Evolutionary conservation across 1,139 yeast species (phyloP).

Genomic region (Zygotorulaspora mrakii): DNA sequence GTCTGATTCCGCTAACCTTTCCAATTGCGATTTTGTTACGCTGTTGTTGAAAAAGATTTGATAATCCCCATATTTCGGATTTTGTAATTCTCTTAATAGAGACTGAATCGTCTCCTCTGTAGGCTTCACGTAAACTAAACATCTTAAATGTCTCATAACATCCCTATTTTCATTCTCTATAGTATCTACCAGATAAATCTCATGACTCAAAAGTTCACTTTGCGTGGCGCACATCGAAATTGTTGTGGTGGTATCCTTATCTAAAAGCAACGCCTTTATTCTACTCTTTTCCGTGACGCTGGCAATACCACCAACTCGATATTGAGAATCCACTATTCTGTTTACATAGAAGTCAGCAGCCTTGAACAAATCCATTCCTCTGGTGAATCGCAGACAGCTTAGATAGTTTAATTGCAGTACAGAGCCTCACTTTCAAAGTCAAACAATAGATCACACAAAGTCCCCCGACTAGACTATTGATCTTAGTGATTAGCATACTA

Average conservation of each 20-base stretch:
- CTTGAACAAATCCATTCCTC: slow-evolving; percentile 49
- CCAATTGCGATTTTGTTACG: slow-evolving; percentile 70
- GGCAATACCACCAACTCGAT: slow-evolving; percentile 17
- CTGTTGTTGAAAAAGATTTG: slow-evolving; percentile 74
- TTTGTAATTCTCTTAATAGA: slow-evolving; percentile 60
- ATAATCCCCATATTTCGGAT: slow-evolving; percentile 77
- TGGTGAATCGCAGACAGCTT: background rate
- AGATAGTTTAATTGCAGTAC: no score
- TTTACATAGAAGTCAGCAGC: slow-evolving; percentile 50
- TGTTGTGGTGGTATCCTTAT: slow-evolving; percentile 71
- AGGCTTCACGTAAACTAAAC: slow-evolving; percentile 79
- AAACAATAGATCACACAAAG: no score
- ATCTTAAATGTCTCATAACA: slow-evolving; percentile 75
- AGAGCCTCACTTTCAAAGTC: no score
- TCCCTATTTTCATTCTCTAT: slow-evolving; percentile 63
- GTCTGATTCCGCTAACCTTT: slow-evolving; percentile 84
- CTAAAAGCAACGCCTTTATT: slow-evolving; percentile 75
- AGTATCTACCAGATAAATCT: slow-evolving; percentile 74
- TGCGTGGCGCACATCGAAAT: slow-evolving; percentile 87
- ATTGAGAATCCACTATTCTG: slow-evolving; percentile 42
- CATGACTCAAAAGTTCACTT: slow-evolving; percentile 73
- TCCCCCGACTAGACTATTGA: no score
- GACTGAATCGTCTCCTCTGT: slow-evolving; percentile 57
- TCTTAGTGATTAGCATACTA: no score
- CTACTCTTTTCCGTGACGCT: slow-evolving; percentile 40